phyloP scores from a whole-genome alignment of 2,329 filamentous ascomycete genomes.

The Golovinomyces cichoracearum region DNA sequence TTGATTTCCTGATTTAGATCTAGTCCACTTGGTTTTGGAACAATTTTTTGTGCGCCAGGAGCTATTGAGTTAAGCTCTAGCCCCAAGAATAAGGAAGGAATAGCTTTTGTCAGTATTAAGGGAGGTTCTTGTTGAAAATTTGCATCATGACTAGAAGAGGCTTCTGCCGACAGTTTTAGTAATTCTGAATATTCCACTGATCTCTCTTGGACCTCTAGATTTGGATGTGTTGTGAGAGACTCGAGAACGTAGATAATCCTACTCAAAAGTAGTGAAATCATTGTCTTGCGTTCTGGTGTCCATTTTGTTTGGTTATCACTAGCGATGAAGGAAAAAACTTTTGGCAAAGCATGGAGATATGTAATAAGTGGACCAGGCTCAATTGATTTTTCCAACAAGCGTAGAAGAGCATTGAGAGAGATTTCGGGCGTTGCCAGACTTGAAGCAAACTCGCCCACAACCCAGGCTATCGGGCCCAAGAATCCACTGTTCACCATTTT shows the following conservation, averaged over 20 bases:
- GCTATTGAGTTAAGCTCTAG: constrained; percentile 85
- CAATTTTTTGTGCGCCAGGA: constrained; percentile 54
- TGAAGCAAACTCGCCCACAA: constrained; percentile 68
- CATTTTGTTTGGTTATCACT: constrained; percentile 39
- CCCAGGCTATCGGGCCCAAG: constrained; percentile 54
- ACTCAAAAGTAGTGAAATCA: constrained; percentile 51
- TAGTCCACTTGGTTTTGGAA: constrained; percentile 50
- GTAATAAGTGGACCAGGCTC: constrained; percentile 42
- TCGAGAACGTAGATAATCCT: constrained; percentile 64
- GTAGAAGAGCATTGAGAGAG: constrained; percentile 47
- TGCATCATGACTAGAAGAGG: constrained; percentile 38
- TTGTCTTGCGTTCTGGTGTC: constrained; percentile 47
- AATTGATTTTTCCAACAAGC: constrained; percentile 29
- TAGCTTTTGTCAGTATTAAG: constrained; percentile 64
- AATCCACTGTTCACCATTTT: constrained; percentile 37
- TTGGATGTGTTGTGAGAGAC: constrained; percentile 52
- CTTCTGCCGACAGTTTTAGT: constrained; percentile 65
- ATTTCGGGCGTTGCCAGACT: constrained; percentile 44
- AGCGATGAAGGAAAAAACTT: constrained; percentile 52
- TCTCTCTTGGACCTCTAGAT: constrained; percentile 80
- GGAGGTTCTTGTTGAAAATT: constrained; percentile 40
- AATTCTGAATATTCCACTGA: constrained; percentile 81
- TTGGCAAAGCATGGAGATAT: constrained; percentile 61
- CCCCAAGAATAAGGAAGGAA: constrained; percentile 65
- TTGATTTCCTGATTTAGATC: constrained; percentile 69